phyloP scores from a whole-genome alignment of 2,329 filamentous ascomycete genomes.

The Ophiostoma piceae region DNA sequence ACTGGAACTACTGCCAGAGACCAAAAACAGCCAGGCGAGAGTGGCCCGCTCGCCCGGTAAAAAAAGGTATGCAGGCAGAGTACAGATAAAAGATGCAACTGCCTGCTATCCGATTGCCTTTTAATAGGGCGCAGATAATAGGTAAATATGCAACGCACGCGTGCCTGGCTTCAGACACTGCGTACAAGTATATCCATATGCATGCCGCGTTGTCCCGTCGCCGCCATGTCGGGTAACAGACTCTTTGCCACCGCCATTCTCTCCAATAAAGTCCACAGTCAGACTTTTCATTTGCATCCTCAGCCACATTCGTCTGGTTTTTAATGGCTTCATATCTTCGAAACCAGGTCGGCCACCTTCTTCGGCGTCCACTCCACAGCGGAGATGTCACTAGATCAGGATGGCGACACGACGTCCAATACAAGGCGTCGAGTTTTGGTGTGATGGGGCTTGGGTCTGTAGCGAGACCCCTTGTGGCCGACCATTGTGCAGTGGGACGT shows the following conservation, averaged over 20 bases:
- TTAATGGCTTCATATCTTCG: not conserved
- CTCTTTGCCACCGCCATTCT: not conserved
- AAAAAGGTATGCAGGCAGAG: not conserved
- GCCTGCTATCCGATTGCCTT: not conserved
- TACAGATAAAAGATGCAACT: not conserved
- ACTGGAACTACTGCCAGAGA: not conserved
- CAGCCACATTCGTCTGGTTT: not conserved
- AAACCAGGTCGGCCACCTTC: not conserved
- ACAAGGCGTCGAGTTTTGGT: not conserved
- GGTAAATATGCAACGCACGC: not conserved
- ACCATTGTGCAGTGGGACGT: not conserved
- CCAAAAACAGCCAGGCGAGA: not conserved
- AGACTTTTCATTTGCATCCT: not conserved
- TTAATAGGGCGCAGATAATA: not conserved
- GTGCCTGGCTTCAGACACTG: not conserved
- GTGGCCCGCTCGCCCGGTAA: not conserved
- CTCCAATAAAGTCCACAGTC: too few species aligned
- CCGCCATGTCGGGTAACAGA: not conserved
- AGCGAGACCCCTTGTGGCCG: not conserved
- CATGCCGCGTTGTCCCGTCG: constrained; percentile 14
- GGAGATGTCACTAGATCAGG: not conserved
- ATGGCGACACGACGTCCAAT: not conserved
- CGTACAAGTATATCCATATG: constrained; percentile 6
- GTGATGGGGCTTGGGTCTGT: not conserved
- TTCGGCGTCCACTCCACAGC: not conserved